Evolutionary conservation across 2,329 filamentous ascomycete species (phyloP).

Genomic region (Clonostachys chloroleuca): DNA sequence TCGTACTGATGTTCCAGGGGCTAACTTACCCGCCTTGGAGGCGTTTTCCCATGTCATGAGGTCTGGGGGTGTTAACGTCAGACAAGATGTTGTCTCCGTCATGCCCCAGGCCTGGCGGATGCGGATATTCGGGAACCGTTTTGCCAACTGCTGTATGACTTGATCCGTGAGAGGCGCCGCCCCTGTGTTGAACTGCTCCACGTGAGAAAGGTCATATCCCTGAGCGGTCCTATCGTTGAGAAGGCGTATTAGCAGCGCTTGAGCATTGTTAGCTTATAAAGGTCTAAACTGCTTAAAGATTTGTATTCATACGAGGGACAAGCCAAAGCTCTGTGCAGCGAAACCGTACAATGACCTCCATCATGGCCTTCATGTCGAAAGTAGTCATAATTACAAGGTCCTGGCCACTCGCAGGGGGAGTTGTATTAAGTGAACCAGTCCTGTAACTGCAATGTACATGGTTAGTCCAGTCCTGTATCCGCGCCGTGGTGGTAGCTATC

Average conservation of each 20-base stretch:
- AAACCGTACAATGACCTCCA: constrained; percentile 46
- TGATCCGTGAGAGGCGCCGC: not conserved
- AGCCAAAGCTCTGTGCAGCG: constrained; percentile 50
- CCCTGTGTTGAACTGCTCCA: not conserved
- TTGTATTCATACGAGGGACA: constrained; percentile 41
- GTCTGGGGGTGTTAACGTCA: not conserved
- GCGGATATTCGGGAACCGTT: not conserved
- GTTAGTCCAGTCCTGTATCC: not conserved
- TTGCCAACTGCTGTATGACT: not conserved
- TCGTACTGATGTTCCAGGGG: not conserved
- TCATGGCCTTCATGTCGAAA: constrained; percentile 44
- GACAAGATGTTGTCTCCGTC: not conserved
- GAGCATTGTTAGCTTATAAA: not conserved
- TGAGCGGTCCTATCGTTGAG: not conserved
- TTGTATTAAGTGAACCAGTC: not conserved
- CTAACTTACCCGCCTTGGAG: not conserved
- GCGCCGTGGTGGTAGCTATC: not conserved
- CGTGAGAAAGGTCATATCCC: not conserved
- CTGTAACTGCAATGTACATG: not conserved
- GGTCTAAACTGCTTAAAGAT: not conserved
- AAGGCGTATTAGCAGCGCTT: not conserved
- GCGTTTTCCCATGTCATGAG: not conserved
- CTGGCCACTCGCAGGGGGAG: not conserved
- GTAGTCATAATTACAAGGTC: not conserved
- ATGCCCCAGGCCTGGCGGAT: not conserved